Evolutionary conservation across 306 rosid genomes (phyloP).

Genomic region (Castanea mollissima): DNA sequence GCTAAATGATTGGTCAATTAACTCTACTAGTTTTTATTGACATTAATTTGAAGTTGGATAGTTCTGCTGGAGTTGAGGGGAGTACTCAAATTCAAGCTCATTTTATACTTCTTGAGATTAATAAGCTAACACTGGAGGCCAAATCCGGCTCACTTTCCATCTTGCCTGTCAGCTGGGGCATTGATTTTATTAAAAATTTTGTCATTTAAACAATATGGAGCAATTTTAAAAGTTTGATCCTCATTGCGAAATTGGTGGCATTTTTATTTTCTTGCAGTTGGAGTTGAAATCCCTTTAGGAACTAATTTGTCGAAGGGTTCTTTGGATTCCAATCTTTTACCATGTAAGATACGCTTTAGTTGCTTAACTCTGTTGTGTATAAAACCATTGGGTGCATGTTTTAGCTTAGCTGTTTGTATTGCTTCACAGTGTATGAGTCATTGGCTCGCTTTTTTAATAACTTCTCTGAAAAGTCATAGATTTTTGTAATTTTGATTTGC

Average conservation of each 20-base stretch:
- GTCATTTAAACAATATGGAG: conserved; percentile 4
- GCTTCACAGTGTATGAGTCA: too few species aligned
- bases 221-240: background rate
- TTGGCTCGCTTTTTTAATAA: too few species aligned
- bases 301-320: conserved; percentile 35
- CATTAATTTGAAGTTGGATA: conserved; percentile 17
- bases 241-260: conserved; percentile 11
- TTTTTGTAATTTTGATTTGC: too few species aligned
- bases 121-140: conserved; percentile 60
- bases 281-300: conserved; percentile 42
- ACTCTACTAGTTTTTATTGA: background rate
- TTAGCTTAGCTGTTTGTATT: too few species aligned
- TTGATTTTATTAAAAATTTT: conserved; percentile 26
- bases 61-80: conserved; percentile 38
- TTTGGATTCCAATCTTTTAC: conserved; percentile 45
- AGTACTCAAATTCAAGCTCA: conserved; percentile 46
- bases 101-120: conserved; percentile 63
- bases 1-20: too few species aligned
- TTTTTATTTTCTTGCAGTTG: conserved; percentile 52
- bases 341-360: conserved; percentile 57
- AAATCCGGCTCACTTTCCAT: conserved; percentile 50
- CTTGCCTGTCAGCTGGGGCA: conserved; percentile 75
- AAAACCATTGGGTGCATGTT: too few species aligned
- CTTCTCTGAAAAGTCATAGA: too few species aligned
- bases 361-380: background rate